Percentiles rank a stretch among this genome's conserved stretches.
phyloP scores from a whole-genome alignment of 2,329 filamentous ascomycete genomes.

The Botrytis cinerea region DNA sequence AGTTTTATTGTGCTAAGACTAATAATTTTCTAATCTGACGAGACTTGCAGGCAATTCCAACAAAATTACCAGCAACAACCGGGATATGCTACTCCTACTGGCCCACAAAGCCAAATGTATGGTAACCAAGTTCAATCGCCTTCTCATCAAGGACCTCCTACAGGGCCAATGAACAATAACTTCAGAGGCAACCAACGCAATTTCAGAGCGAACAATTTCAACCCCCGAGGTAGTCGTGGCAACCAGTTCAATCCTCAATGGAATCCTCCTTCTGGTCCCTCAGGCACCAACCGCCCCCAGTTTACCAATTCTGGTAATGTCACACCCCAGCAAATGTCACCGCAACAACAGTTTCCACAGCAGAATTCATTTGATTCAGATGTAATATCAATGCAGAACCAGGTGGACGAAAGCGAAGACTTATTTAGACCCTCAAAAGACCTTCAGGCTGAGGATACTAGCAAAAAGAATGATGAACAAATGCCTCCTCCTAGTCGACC shows the following conservation, averaged over 20 bases:
- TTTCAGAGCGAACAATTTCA: conserved; percentile 62
- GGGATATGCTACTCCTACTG: conserved; percentile 54
- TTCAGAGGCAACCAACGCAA: conserved; percentile 52
- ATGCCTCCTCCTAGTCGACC: conserved; percentile 56
- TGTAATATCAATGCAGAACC: conserved; percentile 40
- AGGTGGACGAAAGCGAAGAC: conserved; percentile 56
- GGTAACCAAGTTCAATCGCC: conserved; percentile 47
- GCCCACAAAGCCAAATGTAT: conserved; percentile 57
- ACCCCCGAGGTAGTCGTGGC: conserved; percentile 45
- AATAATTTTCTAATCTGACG: conserved; percentile 43
- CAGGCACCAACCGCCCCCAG: conserved; percentile 52
- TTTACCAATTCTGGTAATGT: conserved; percentile 45
- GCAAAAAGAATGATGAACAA: conserved; percentile 51
- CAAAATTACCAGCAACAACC: conserved; percentile 61
- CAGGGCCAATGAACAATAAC: conserved; percentile 57
- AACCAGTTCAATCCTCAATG: conserved; percentile 70
- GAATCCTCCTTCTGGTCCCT: conserved; percentile 55
- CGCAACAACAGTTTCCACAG: conserved; percentile 37
- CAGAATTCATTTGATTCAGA: conserved; percentile 31
- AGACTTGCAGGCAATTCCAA: conserved; percentile 55
- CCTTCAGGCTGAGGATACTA: conserved; percentile 62
- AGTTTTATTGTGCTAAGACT: conserved; percentile 33
- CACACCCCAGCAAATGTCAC: conserved; percentile 41
- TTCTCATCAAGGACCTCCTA: conserved; percentile 55
- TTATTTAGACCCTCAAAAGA: conserved; percentile 66